Percentiles rank a stretch among this genome's conserved stretches.
Evolutionary conservation across 129 eudicot genomes (phyloP).

Genomic region (Chrysanthemum makinoi): DNA sequence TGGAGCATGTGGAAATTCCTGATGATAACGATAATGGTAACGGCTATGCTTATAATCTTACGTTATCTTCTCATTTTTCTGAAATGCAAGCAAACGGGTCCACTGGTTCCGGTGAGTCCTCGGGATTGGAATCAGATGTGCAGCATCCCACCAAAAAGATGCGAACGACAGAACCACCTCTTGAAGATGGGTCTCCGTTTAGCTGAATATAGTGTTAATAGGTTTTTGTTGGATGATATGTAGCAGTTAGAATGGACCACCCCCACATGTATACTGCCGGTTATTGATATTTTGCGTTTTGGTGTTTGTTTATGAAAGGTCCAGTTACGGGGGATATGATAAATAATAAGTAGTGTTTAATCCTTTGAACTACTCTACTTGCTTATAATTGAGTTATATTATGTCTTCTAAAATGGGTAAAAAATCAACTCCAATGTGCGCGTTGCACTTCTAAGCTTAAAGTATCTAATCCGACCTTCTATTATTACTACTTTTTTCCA

Average conservation of each 20-base stretch:
- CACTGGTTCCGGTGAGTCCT: slow-evolving; percentile 14
- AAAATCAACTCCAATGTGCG: too few relatives aligned
- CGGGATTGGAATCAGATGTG: slow-evolving; percentile 29
- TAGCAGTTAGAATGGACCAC: slow-evolving; percentile 11
- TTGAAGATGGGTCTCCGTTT: slow-evolving; percentile 31
- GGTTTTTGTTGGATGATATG: slow-evolving; percentile 10
- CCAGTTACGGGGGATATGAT: too few relatives aligned
- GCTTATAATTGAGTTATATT: too few relatives aligned
- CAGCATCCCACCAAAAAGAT: slow-evolving; percentile 39
- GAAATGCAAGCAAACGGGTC: slow-evolving; percentile 23
- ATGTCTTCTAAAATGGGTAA: too few relatives aligned
- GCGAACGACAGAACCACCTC: slow-evolving; percentile 29
- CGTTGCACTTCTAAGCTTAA: too few relatives aligned
- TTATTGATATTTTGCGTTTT: too few relatives aligned
- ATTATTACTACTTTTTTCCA: too few relatives aligned
- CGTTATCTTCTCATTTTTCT: not conserved
- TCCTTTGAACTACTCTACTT: too few relatives aligned
- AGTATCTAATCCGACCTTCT: too few relatives aligned
- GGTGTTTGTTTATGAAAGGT: too few relatives aligned
- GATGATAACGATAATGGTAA: slow-evolving; percentile 4
- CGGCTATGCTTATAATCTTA: slow-evolving; percentile 12
- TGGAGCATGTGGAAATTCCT: slow-evolving; percentile 26
- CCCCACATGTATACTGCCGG: too few relatives aligned
- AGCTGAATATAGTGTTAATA: slow-evolving; percentile 15
- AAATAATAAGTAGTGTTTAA: too few relatives aligned